Evolutionary conservation across 805 yeast species (phyloP).

Genomic region (Lipomyces sp.): DNA sequence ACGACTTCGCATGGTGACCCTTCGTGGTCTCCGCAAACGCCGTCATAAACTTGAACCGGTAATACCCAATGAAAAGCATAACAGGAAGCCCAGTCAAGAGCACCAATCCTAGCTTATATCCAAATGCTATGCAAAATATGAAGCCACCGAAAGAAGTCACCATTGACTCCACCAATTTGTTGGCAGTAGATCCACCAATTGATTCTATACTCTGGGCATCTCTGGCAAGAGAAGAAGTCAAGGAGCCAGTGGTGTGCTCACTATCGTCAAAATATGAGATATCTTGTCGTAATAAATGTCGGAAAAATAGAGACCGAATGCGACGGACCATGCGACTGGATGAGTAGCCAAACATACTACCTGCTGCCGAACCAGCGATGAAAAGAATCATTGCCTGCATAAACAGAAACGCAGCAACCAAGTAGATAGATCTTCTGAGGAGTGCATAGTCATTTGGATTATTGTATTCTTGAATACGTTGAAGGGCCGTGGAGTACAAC

Average conservation of each 20-base stretch:
- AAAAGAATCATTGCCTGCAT: constrained; percentile 30
- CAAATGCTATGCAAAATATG: constrained; percentile 48
- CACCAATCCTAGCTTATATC: constrained; percentile 53
- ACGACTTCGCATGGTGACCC: constrained; percentile 48
- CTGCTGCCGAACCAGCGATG: constrained; percentile 22
- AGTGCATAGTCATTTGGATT: constrained; percentile 25
- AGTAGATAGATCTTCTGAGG: constrained; percentile 25
- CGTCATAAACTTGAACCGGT: constrained; percentile 47
- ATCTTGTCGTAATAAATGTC: constrained; percentile 42
- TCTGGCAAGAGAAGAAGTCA: constrained; percentile 41
- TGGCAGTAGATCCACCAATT: constrained; percentile 43
- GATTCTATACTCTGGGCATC: constrained; percentile 45
- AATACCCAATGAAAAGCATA: constrained; percentile 49
- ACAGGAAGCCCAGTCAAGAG: constrained; percentile 47
- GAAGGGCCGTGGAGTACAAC: constrained; percentile 34
- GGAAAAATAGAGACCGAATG: constrained; percentile 39
- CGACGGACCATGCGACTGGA: constrained; percentile 39
- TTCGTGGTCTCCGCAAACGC: constrained; percentile 48
- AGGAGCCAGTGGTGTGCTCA: constrained; percentile 41
- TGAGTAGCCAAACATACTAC: constrained; percentile 34
- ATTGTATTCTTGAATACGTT: constrained; percentile 25
- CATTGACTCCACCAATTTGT: constrained; percentile 43
- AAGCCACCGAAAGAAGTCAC: constrained; percentile 49
- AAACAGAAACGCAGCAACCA: constrained; percentile 36
- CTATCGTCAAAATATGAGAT: constrained; percentile 42